phyloP scores from a whole-genome alignment of 441 rosid species.

The Daphne laureola region DNA sequence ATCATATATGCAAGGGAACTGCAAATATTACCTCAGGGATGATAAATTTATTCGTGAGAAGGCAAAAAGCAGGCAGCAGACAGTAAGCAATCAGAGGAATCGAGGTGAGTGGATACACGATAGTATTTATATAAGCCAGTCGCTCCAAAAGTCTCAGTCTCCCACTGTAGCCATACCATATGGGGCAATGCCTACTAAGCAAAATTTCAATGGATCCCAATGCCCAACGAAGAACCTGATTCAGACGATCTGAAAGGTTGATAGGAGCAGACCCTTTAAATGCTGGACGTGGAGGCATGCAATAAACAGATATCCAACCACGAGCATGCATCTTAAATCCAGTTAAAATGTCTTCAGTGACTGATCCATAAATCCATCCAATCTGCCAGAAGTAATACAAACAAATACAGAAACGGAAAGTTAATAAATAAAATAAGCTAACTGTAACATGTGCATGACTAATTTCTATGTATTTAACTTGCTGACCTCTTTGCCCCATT shows the following conservation, averaged over 20 bases:
- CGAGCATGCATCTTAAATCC: slow-evolving; percentile 99
- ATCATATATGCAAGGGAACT: slow-evolving; percentile 8
- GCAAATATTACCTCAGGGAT: slow-evolving; percentile 69
- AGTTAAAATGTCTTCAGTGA: slow-evolving; percentile 94
- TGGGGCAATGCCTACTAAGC: slow-evolving; percentile 95
- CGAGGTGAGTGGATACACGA: slow-evolving; percentile 88
- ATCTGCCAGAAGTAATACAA: slow-evolving; percentile 33
- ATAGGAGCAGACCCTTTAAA: slow-evolving; percentile 98
- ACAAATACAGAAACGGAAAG: slow-evolving; percentile 3
- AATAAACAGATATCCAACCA: slow-evolving; percentile 92
- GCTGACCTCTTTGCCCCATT: slow-evolving; percentile 98
- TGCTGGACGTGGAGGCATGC: slow-evolving; percentile 98
- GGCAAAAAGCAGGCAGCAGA: slow-evolving; percentile 89
- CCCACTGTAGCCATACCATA: slow-evolving; percentile 94
- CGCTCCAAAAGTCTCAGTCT: slow-evolving; percentile 76
- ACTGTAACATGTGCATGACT: neutral
- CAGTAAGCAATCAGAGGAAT: slow-evolving; percentile 90
- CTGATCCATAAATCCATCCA: slow-evolving; percentile 98
- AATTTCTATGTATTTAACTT: slow-evolving; percentile 9
- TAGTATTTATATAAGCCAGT: slow-evolving; percentile 86
- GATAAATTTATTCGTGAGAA: slow-evolving; percentile 80
- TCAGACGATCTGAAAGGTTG: slow-evolving; percentile 96
- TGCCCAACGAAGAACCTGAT: slow-evolving; percentile 99
- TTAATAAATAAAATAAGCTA: slow-evolving; percentile 6
- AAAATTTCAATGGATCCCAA: slow-evolving; percentile 91